Base-by-base conservation (phyloP, 1,284 basidiomycete species). In the Ustilago cynodontis region DNA sequence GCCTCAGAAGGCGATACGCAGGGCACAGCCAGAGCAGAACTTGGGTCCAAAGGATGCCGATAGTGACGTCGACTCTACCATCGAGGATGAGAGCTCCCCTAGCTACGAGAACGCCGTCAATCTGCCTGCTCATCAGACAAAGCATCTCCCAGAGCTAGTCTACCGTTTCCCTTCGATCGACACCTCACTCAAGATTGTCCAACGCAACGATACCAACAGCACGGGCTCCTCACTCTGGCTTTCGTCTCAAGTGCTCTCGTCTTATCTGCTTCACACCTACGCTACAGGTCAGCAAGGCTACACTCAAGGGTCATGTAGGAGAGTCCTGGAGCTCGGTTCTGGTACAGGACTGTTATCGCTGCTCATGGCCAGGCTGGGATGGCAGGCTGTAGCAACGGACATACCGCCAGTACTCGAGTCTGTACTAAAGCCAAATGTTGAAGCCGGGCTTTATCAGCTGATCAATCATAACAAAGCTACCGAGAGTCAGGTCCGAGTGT, bases 321-420 rank as follows among this genome's bases (percentile, higher is more conserved):
- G 56, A 22, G 52, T 65, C 43, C 61, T 79, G 22, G 77, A 79
- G 52, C 50, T 79, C 20, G 77, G 77, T 9, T 79, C 65, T 0
- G 66, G 62, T 4, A 70, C 61, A 55, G 85, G 85, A 0, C 71
- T 86, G 3, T 64, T 84, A 7, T 74, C 82, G 18, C 90, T 96
- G 50, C 89, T 90, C 11, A 88, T 95, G 66, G 88, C 90, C 43
- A 88, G 90, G 20, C 87, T 92, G 37, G 93, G 92, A 59, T 94
- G 91, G 88, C 88, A 92, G 65, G 91, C 94, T 41, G 87, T 92
- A 22, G 90, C 93, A 2, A 95, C 94, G 1, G 94, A 97, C 86
- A 89, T 92, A 14, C 87, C 88, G 22, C 88, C 90, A 59, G 91
- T 94, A 56, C 89, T 94, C 57, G 83, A 88, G 35, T 87, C 90